These are phyloP conservation scores for Stemphylium vesicarium DNA, from an alignment of 2,329 filamentous ascomycete genomes.

Conservation along the genomic window DNA sequence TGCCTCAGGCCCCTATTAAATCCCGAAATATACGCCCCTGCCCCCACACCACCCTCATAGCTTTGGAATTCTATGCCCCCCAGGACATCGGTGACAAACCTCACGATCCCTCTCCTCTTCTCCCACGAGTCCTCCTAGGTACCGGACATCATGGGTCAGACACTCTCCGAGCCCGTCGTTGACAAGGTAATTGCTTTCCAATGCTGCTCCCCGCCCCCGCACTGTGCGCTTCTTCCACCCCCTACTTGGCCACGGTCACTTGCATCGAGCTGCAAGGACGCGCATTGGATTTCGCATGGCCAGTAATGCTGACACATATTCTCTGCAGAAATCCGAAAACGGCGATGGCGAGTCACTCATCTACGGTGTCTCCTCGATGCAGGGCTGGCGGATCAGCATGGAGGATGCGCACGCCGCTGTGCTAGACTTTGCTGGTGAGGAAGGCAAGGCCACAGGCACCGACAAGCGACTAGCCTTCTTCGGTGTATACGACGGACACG, in stretches of 20 bases:
- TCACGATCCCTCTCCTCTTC: constrained; percentile 28
- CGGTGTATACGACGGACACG: constrained; percentile 96
- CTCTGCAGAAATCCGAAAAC: constrained; percentile 76
- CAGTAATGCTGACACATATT: constrained; percentile 11
- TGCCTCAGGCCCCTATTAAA: constrained; percentile 5
- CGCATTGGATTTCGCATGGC: neutral
- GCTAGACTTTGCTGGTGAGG: constrained; percentile 73
- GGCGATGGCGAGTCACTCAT: constrained; percentile 92
- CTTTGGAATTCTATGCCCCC: constrained; percentile 45
- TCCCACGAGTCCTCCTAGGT: constrained; percentile 37
- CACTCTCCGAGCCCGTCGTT: constrained; percentile 96
- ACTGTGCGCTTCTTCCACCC: constrained; percentile 21
- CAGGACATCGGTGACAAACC: constrained; percentile 26
- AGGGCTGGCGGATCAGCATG: constrained; percentile 99
- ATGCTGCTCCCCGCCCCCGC: constrained; percentile 40
- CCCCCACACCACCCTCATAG: constrained; percentile 31
- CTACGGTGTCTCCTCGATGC: constrained; percentile 97
- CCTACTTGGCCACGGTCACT: constrained; percentile 15
- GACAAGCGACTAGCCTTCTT: constrained; percentile 88
- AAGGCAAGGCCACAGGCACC: constrained; percentile 65
- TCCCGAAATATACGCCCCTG: constrained; percentile 20
- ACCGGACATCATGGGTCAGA: constrained; percentile 82
- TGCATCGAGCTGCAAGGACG: constrained; percentile 10
- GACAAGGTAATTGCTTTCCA: constrained; percentile 79
- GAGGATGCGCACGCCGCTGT: constrained; percentile 93